Percentiles rank a stretch among this genome's conserved stretches.
Conservation (phyloP, 2,329 filamentous ascomycete genomes). For the Cadophora sp. region DNA sequence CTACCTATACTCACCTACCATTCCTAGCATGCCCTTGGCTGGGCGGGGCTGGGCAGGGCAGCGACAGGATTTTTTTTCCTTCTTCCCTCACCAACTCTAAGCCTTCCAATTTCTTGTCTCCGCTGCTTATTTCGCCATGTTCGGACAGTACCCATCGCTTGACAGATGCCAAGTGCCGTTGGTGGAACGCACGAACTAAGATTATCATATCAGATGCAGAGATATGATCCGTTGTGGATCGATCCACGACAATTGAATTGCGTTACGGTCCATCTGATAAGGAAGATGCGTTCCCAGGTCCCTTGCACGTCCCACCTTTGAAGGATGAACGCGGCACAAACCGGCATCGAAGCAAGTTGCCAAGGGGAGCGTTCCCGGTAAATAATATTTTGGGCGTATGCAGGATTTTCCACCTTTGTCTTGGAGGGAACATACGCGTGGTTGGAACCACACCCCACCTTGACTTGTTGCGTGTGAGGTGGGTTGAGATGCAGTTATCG, state of each 20-base stretch:
- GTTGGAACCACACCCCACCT: neutral
- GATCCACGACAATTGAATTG: neutral
- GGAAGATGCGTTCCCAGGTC: neutral
- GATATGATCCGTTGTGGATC: constrained; percentile 23
- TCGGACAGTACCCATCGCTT: neutral
- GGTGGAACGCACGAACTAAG: neutral
- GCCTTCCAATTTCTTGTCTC: neutral
- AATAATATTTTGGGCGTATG: neutral
- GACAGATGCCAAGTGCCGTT: constrained; percentile 18
- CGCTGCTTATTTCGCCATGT: too few species aligned
- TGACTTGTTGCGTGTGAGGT: neutral
- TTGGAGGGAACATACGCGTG: neutral
- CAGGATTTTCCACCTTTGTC: neutral
- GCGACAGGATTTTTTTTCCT: too few species aligned
- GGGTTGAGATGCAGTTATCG: neutral
- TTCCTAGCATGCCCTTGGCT: too few species aligned
- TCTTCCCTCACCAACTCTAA: neutral
- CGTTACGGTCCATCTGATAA: constrained; percentile 14
- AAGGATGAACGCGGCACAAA: neutral
- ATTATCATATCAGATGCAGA: constrained; percentile 24
- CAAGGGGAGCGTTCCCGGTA: neutral
- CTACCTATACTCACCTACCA: too few species aligned
- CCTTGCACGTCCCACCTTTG: constrained; percentile 1
- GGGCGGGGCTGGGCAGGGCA: too few species aligned
- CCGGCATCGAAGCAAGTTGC: neutral